Conservation (phyloP, 78 protist genomes). For the Capsaspora owczarzaki region DNA sequence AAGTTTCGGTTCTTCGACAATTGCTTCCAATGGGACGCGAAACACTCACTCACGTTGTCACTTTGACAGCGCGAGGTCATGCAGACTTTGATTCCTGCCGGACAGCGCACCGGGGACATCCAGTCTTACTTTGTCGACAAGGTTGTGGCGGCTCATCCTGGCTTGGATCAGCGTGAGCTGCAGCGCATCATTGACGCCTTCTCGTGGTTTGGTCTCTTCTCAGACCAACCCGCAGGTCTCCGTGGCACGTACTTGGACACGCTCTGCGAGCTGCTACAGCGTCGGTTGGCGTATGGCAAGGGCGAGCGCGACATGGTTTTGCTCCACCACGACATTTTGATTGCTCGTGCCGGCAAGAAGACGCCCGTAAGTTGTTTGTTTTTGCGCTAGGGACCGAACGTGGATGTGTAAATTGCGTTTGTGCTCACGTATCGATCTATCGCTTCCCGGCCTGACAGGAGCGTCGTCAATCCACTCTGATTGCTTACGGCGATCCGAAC, state of each 20-base stretch:
- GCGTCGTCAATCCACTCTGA: constrained; percentile 23
- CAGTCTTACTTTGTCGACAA: not conserved
- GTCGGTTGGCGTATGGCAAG: not conserved
- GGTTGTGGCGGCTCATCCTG: not conserved
- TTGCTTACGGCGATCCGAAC: constrained; percentile 34
- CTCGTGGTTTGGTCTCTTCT: not conserved
- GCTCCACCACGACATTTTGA: constrained; percentile 38
- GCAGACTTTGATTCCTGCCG: too few relatives aligned
- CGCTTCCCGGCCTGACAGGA: constrained; percentile 2
- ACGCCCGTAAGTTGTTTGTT: not conserved
- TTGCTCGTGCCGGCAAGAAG: not conserved
- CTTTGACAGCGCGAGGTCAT: too few relatives aligned
- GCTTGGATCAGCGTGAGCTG: too few relatives aligned
- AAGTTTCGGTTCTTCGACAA: too few relatives aligned
- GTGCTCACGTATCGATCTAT: not conserved
- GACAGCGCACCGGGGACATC: too few relatives aligned
- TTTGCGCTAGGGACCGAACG: too few relatives aligned
- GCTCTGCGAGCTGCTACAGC: constrained; percentile 5
- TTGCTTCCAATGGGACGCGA: too few relatives aligned
- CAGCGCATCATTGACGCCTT: too few relatives aligned
- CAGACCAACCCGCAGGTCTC: not conserved
- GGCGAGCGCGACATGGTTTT: constrained; percentile 53
- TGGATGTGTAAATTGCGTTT: too few relatives aligned
- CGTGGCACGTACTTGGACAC: constrained; percentile 19
- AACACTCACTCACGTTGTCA: too few relatives aligned